These are phyloP conservation scores for Phytophthora europaea DNA, from an alignment of 352 stramenopile genomes.

Conservation along the genomic window DNA sequence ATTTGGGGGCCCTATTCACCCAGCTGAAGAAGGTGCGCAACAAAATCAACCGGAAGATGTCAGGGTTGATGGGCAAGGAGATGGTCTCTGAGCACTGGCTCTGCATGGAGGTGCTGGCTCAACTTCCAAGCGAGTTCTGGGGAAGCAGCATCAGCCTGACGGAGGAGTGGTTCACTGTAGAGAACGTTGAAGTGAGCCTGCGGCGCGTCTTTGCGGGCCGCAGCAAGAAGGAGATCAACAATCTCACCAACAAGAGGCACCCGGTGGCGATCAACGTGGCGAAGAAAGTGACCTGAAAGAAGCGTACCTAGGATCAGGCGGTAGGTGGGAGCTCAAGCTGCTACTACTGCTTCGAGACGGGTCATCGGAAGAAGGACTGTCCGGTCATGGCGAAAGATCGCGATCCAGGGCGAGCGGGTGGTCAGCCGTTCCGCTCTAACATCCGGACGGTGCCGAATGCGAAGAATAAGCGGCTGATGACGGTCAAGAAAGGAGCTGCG, in stretches of 20 bases:
- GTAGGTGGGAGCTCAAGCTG: background rate
- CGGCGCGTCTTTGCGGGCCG: slow-evolving; percentile 7
- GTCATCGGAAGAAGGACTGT: background rate
- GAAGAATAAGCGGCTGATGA: background rate
- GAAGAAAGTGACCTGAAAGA: background rate
- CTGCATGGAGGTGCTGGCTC: slow-evolving; percentile 11
- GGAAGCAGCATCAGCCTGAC: slow-evolving; percentile 13
- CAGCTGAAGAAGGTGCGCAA: slow-evolving; percentile 21
- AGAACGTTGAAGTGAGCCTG: slow-evolving; percentile 10
- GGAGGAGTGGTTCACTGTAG: slow-evolving; percentile 3
- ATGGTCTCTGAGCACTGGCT: slow-evolving; percentile 22
- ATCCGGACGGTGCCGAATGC: background rate
- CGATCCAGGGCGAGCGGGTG: background rate
- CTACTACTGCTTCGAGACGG: background rate
- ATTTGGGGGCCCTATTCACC: slow-evolving; percentile 8
- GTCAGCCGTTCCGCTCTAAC: background rate
- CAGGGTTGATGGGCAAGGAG: slow-evolving; percentile 5
- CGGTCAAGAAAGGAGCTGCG: background rate
- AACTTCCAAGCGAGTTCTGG: slow-evolving; percentile 26
- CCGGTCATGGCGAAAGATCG: background rate
- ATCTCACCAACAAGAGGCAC: slow-evolving; percentile 3
- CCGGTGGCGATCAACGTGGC: background rate
- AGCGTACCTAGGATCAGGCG: background rate
- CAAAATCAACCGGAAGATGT: slow-evolving; percentile 18
- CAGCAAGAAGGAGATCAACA: slow-evolving; percentile 14